phyloP scores from a whole-genome alignment of 306 rosid genomes.

The Lupinus albus region DNA sequence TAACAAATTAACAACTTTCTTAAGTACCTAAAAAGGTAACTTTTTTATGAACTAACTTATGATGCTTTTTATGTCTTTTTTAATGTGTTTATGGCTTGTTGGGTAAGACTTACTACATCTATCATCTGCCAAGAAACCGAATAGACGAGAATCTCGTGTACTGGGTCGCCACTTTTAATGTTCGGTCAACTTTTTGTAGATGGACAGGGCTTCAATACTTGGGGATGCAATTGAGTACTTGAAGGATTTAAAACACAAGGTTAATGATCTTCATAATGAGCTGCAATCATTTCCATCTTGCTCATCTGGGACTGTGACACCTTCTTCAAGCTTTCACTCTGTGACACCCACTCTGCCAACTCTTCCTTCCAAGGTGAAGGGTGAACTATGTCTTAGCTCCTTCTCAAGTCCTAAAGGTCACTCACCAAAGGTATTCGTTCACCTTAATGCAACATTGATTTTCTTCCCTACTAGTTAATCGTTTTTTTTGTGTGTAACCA shows the following conservation, averaged over 20 bases:
- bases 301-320: conserved; percentile 44
- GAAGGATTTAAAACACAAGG: conserved; percentile 76
- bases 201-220: conserved; percentile 91
- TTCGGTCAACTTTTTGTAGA: conserved; percentile 44
- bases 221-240: conserved; percentile 87
- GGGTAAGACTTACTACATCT: too few species aligned
- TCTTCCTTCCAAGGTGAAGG: conserved; percentile 69
- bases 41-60: too few species aligned
- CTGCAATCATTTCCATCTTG: conserved; percentile 62
- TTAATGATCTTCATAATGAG: conserved; percentile 72
- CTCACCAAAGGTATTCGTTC: conserved; percentile 64
- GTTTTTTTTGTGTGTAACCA: too few species aligned
- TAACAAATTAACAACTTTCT: too few species aligned
- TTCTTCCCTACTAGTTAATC: conserved; percentile 5
- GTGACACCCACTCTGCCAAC: conserved; percentile 63
- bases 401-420: conserved; percentile 66
- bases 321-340: conserved; percentile 59
- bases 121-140: too few species aligned
- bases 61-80: too few species aligned
- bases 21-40: too few species aligned
- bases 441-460: neutral
- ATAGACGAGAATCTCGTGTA: too few species aligned
- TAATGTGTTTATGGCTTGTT: too few species aligned
- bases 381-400: conserved; percentile 68
- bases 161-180: too few species aligned